Evolutionary conservation across 352 stramenopile species (phyloP), one percentile per base, ranked within the genome.

Genomic region (Globisporangium barbulae): DNA sequence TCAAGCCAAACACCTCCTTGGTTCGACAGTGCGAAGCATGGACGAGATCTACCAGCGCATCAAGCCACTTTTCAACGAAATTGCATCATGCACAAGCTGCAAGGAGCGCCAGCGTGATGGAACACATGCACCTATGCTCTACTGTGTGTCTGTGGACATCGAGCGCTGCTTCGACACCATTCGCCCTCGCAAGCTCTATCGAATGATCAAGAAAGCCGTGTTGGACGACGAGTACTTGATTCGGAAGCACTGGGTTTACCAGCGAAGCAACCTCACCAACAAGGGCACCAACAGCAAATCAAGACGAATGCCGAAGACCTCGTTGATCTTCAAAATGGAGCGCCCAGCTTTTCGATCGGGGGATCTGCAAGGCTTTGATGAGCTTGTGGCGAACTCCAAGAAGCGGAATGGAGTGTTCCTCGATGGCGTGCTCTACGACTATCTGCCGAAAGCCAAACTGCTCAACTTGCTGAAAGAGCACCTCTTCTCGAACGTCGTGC

Each of bases 161-260:
- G 83, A 91, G 48, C 73, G 82, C 2, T 94, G 85, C 42, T 94
- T 94, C 56, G 85, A 94, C 69, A 93, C 80, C 1, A 93, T 94
- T 55, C 79, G 76, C 6, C 77, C 80, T 5, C 69, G 65, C 3
- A 90, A 87, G 62, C 70, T 94, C 2, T 82, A 88, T 33, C 72
- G 81, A 17, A 69, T 91, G 12, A 60, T 94, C 8, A 90, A 90
- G 35, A 83, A 83, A 49, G 63, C 78, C 2, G 61, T 94, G 3
- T 58, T 60, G 48, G 79, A 94, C 72, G 79, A 92, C 1, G 77
- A 90, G 53, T 94, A 94, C 31, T 63, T 94, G 10, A 74, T 94
- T 22, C 81, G 82, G 13, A 86, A 88, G 59, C 78, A 91, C 61
- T 91, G 82, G 78, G 76, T 94, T 35, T 85, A 75, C 22, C 80